These are phyloP conservation scores for Prosopis cineraria DNA, from an alignment of 306 rosid genomes.

Conservation along the genomic window DNA sequence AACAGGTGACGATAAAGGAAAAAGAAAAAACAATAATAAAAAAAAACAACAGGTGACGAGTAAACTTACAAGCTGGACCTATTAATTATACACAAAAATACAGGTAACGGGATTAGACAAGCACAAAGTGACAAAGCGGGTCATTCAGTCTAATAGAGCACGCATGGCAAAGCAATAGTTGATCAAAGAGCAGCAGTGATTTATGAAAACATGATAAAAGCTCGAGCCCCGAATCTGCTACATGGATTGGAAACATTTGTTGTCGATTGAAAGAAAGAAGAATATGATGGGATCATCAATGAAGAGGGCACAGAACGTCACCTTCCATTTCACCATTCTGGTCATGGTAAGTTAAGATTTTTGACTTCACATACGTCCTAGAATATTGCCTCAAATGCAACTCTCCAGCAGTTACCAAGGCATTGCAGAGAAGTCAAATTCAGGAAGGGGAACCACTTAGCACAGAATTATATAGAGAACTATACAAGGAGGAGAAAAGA, in stretches of 20 bases:
- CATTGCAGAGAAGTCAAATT: slow-evolving; percentile 42
- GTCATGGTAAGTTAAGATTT: slow-evolving; percentile 33
- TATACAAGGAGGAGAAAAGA: slow-evolving; percentile 53
- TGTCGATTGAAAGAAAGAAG: background rate
- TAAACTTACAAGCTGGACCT: slow-evolving; percentile 14
- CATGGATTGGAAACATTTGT: background rate
- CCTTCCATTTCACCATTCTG: slow-evolving; percentile 27
- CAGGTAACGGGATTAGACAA: background rate
- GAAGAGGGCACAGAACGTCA: slow-evolving; percentile 30
- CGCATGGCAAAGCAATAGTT: background rate
- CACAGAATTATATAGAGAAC: slow-evolving; percentile 45
- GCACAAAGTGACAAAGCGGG: background rate
- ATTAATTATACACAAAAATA: background rate
- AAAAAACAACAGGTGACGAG: too few species aligned
- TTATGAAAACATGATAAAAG: background rate
- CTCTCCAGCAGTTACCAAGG: slow-evolving; percentile 42
- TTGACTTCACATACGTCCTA: slow-evolving; percentile 26
- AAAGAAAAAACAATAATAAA: too few species aligned
- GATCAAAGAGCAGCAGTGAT: background rate
- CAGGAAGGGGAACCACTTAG: slow-evolving; percentile 39
- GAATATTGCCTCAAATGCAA: slow-evolving; percentile 41
- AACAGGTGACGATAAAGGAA: background rate
- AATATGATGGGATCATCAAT: slow-evolving; percentile 12
- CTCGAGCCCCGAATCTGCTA: background rate
- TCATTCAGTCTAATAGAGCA: background rate